Conservation (phyloP, 23 red algal species). For the Gracilariopsis chorda region DNA sequence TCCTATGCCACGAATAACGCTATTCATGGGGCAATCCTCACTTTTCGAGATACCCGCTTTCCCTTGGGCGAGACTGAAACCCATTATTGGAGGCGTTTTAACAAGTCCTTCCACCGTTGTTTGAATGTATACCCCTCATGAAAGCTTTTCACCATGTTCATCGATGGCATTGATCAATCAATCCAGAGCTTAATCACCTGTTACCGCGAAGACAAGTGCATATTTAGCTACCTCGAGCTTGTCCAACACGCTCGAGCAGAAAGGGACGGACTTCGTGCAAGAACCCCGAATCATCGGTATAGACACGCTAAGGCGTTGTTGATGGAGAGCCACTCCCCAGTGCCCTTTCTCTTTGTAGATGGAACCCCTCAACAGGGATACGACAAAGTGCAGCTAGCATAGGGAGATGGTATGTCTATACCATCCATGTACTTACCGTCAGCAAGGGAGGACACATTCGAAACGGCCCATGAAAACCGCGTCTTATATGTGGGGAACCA, state of each 20-base stretch:
- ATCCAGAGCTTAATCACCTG: neutral
- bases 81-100: neutral
- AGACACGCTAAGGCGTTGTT: too few relatives aligned
- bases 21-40: neutral
- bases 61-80: neutral
- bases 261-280: too few relatives aligned
- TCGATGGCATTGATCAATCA: neutral
- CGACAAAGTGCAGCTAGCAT: too few relatives aligned
- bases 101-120: neutral
- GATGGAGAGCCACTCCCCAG: too few relatives aligned
- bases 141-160: neutral
- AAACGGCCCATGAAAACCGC: too few relatives aligned
- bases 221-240: neutral
- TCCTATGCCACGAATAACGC: neutral
- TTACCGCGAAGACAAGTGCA: neutral
- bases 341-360: too few relatives aligned
- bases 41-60: neutral
- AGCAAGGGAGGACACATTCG: too few relatives aligned
- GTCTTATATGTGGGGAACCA: too few relatives aligned
- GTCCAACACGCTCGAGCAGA: neutral
- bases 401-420: too few relatives aligned
- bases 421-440: too few relatives aligned
- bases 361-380: too few relatives aligned
- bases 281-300: too few relatives aligned
- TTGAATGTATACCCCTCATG: neutral